These are phyloP conservation scores for Populus nigra DNA, from an alignment of 345 rosid species.

Conservation along the genomic window DNA sequence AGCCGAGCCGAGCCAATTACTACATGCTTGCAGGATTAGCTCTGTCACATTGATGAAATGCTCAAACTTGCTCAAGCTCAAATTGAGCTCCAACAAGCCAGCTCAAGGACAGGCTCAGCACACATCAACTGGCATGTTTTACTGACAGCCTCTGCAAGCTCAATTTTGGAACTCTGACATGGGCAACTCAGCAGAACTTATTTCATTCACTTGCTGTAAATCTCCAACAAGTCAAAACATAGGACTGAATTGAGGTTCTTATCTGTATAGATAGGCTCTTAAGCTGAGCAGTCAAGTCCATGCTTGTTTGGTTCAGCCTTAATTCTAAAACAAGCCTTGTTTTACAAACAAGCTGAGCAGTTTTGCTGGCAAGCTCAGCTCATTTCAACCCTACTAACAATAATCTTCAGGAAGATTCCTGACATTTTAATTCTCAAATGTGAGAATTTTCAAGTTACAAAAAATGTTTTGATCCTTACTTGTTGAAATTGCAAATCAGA, in stretches of 20 bases:
- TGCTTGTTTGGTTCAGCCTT: neutral
- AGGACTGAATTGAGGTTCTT: neutral
- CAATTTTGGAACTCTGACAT: neutral
- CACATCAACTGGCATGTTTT: neutral
- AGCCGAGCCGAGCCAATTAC: neutral
- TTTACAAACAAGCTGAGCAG: neutral
- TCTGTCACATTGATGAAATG: neutral
- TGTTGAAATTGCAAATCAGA: conserved; percentile 74
- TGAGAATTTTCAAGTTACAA: neutral
- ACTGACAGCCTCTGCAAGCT: neutral
- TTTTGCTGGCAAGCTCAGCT: neutral
- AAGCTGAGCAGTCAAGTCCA: neutral
- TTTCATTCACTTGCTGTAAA: neutral
- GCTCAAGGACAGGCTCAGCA: neutral
- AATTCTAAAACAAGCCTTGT: neutral
- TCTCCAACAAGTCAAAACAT: neutral
- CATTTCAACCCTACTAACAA: neutral
- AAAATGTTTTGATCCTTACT: conserved; percentile 44
- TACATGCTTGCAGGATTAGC: neutral
- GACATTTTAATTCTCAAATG: conserved; percentile 2
- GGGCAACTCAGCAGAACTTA: neutral
- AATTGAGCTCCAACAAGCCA: neutral
- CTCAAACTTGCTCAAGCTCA: neutral
- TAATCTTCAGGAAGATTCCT: neutral
- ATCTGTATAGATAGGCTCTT: neutral